phyloP scores from a whole-genome alignment of 805 yeast genomes.

The Saturnispora serradocipensis region DNA sequence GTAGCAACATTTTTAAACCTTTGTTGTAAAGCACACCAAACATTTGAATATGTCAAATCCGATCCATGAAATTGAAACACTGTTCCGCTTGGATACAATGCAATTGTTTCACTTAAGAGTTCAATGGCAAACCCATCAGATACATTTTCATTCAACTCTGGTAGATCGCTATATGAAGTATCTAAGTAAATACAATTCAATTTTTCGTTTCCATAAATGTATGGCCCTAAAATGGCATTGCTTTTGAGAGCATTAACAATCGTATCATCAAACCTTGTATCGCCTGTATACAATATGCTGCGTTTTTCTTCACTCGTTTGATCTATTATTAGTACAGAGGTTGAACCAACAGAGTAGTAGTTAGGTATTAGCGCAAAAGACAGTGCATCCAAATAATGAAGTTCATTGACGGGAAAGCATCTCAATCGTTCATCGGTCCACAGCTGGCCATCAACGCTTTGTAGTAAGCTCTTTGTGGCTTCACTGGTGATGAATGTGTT shows the following conservation, averaged over 20 bases:
- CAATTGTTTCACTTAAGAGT: conserved; percentile 6
- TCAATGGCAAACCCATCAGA: conserved; percentile 12
- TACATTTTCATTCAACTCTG: conserved; percentile 10
- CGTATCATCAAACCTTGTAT: conserved; percentile 12
- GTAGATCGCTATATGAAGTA: conserved; percentile 15
- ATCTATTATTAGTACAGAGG: conserved; percentile 10
- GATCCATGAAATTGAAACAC: conserved; percentile 10
- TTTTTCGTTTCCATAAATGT: conserved; percentile 1
- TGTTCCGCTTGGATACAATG: conserved; percentile 13
- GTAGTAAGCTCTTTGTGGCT: conserved; percentile 2
- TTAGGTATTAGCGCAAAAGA: conserved; percentile 13
- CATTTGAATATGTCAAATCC: conserved; percentile 16
- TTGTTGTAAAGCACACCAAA: conserved; percentile 12
- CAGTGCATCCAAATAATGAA: conserved; percentile 1
- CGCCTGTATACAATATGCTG: conserved; percentile 15
- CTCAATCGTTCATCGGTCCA: not conserved
- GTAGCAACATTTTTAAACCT: not conserved
- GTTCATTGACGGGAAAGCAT: not conserved
- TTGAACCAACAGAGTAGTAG: conserved; percentile 18
- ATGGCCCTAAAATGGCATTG: conserved; percentile 6
- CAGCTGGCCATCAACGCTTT: not conserved
- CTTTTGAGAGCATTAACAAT: conserved; percentile 6
- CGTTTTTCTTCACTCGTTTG: not conserved
- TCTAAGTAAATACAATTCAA: conserved; percentile 15
- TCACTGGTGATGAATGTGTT: not conserved